Conservation (phyloP, 1,284 basidiomycete genomes). For the Leucoagaricus sp. region DNA sequence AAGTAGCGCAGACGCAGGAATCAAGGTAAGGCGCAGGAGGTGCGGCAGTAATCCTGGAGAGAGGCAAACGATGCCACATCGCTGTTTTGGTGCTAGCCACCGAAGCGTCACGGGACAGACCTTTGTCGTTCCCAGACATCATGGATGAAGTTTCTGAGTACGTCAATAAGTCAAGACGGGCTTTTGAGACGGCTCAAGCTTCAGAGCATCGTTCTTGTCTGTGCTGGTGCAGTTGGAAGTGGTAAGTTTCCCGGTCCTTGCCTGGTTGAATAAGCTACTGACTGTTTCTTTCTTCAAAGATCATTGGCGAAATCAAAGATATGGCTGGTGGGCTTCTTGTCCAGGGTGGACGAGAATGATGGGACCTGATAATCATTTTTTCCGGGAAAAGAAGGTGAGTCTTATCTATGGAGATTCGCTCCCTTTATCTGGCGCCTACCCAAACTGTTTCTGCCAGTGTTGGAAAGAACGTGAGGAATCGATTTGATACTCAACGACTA, state of each 20-base stretch:
- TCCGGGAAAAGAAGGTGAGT: slow-evolving; percentile 59
- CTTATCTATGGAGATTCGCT: slow-evolving; percentile 55
- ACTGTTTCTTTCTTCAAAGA: not conserved
- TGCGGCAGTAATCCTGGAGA: slow-evolving; percentile 44
- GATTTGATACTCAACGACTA: slow-evolving; percentile 56
- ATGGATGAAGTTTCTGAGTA: slow-evolving; percentile 40
- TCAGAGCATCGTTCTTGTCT: slow-evolving; percentile 52
- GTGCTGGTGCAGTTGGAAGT: slow-evolving; percentile 61
- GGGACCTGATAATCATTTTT: too few relatives aligned
- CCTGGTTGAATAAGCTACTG: not conserved
- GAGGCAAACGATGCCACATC: slow-evolving; percentile 51
- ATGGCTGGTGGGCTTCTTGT: slow-evolving; percentile 41
- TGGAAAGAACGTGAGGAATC: slow-evolving; percentile 43
- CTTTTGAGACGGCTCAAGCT: slow-evolving; percentile 49
- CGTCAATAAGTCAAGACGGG: slow-evolving; percentile 43
- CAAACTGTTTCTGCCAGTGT: slow-evolving; percentile 51
- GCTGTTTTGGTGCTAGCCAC: slow-evolving; percentile 57
- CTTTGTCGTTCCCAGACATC: slow-evolving; percentile 45
- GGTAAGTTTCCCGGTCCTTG: slow-evolving; percentile 37
- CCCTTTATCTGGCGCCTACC: slow-evolving; percentile 60
- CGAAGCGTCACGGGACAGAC: slow-evolving; percentile 53
- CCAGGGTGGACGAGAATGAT: not conserved
- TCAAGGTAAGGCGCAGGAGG: slow-evolving; percentile 43
- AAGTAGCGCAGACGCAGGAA: slow-evolving; percentile 35
- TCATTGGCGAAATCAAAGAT: slow-evolving; percentile 57